A percentile compares a stretch with the other conserved stretches of the same genome.
Conservation (phyloP, 2,329 filamentous ascomycete genomes). For the Lachnellula subtilissima region DNA sequence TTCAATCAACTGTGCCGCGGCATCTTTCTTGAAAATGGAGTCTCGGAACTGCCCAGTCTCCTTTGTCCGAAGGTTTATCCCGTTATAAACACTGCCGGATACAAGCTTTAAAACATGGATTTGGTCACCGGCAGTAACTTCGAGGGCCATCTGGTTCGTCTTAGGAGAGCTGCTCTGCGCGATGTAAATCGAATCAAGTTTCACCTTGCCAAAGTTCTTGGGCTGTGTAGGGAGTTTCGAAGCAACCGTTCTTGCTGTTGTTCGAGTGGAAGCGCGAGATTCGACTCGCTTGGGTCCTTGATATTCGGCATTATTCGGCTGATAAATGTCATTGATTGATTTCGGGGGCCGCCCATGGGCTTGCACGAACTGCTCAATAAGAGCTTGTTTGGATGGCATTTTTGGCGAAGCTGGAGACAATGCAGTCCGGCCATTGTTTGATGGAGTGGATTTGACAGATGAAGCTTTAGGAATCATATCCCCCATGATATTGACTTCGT, state of each 20-base stretch:
- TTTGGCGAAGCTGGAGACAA: neutral
- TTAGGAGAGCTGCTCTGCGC: slow-evolving; percentile 4
- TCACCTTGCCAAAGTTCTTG: neutral
- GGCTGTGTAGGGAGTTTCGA: neutral
- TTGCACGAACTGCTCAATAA: slow-evolving; percentile 12
- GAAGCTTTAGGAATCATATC: neutral
- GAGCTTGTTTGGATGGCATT: neutral
- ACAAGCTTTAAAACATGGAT: slow-evolving; percentile 19
- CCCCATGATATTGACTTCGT: slow-evolving; percentile 1
- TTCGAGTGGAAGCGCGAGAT: slow-evolving; percentile 6
- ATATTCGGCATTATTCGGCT: slow-evolving; percentile 21
- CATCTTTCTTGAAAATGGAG: slow-evolving; percentile 12
- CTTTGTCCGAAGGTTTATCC: slow-evolving; percentile 14
- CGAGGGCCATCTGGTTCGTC: slow-evolving; percentile 2
- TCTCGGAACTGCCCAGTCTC: slow-evolving; percentile 14
- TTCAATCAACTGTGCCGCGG: neutral
- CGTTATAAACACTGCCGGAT: slow-evolving; percentile 17
- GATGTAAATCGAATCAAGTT: slow-evolving; percentile 8
- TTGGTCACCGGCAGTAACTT: slow-evolving; percentile 16
- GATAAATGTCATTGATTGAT: slow-evolving; percentile 13
- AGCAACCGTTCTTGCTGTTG: neutral
- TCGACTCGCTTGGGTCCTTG: neutral
- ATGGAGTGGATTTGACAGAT: neutral
- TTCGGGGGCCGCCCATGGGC: slow-evolving; percentile 10
- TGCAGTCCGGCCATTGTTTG: neutral